Conservation (phyloP, 768 basidiomycete species). For the Auriculariales sp. region DNA sequence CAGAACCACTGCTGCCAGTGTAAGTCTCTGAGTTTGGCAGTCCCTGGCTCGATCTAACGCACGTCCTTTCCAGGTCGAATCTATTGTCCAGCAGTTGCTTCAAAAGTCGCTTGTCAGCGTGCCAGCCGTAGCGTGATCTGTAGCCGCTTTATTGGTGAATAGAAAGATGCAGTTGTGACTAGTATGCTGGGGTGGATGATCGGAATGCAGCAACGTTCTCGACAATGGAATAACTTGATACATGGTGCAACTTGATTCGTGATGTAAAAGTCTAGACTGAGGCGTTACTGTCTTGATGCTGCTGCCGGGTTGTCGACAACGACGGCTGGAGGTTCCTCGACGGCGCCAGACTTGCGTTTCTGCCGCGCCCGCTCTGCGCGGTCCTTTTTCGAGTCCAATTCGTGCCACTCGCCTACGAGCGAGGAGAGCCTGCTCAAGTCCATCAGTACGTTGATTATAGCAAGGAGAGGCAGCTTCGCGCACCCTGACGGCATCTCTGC, state of each 20-base stretch:
- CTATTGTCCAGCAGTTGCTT: slow-evolving; percentile 70
- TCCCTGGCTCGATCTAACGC: background rate
- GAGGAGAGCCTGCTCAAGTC: slow-evolving; percentile 44
- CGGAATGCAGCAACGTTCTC: background rate
- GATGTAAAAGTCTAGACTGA: too few relatives aligned
- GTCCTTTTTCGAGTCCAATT: slow-evolving; percentile 89
- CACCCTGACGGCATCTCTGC: slow-evolving; percentile 69
- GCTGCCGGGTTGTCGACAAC: background rate
- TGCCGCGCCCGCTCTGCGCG: slow-evolving; percentile 49
- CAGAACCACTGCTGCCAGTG: slow-evolving; percentile 73
- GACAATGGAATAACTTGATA: too few relatives aligned
- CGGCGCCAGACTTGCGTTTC: slow-evolving; percentile 19
- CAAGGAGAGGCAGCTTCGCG: slow-evolving; percentile 16
- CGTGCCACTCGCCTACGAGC: slow-evolving; percentile 94
- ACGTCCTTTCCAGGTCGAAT: slow-evolving; percentile 45
- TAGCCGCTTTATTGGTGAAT: background rate
- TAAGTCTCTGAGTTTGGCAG: slow-evolving; percentile 21
- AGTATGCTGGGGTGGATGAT: background rate
- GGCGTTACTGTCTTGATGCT: background rate
- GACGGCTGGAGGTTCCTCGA: too few relatives aligned
- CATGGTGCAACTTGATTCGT: too few relatives aligned
- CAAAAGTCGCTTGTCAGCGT: slow-evolving; percentile 46
- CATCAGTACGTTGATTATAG: background rate
- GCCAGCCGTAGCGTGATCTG: background rate
- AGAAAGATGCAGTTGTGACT: background rate